These are phyloP conservation scores for Solanum ahanhuiri DNA, from an alignment of 257 asterid species.

Conservation along the genomic window DNA sequence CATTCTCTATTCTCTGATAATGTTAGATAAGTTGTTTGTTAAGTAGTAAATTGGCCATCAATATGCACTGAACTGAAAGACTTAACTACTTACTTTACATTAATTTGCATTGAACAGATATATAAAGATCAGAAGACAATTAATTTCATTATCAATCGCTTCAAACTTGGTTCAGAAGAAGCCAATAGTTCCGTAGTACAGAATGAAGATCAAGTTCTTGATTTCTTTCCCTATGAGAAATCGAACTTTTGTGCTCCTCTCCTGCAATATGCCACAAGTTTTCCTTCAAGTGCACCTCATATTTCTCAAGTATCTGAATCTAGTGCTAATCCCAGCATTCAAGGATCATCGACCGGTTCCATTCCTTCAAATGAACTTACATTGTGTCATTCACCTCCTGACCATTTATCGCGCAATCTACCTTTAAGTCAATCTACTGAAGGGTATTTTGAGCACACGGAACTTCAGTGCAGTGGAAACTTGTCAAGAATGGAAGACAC, in stretches of 20 bases:
- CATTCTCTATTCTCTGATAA: not conserved
- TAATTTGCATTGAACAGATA: constrained; percentile 27
- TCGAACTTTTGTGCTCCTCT: constrained; percentile 14
- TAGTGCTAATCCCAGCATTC: constrained; percentile 31
- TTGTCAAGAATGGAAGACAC: constrained; percentile 10
- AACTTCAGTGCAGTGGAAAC: constrained; percentile 9
- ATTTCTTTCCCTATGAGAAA: constrained; percentile 11
- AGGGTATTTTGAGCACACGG: constrained; percentile 10
- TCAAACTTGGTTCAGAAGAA: constrained; percentile 19
- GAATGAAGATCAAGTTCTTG: constrained; percentile 5
- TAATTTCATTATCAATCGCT: constrained; percentile 32
- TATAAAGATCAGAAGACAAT: constrained; percentile 40
- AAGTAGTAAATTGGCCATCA: not conserved
- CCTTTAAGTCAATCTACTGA: constrained; percentile 22
- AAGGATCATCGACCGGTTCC: constrained; percentile 55
- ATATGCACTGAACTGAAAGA: not conserved
- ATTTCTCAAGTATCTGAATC: constrained; percentile 21
- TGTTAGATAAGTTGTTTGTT: not conserved
- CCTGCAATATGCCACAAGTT: not conserved
- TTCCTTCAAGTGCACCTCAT: not conserved
- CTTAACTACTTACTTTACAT: not conserved
- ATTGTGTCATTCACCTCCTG: constrained; percentile 10
- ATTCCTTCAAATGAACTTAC: constrained; percentile 32
- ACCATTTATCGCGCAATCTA: constrained; percentile 2
- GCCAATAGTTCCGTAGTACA: constrained; percentile 7